Evolutionary conservation across 805 yeast genomes (phyloP).

Genomic region (Candida boleticola): DNA sequence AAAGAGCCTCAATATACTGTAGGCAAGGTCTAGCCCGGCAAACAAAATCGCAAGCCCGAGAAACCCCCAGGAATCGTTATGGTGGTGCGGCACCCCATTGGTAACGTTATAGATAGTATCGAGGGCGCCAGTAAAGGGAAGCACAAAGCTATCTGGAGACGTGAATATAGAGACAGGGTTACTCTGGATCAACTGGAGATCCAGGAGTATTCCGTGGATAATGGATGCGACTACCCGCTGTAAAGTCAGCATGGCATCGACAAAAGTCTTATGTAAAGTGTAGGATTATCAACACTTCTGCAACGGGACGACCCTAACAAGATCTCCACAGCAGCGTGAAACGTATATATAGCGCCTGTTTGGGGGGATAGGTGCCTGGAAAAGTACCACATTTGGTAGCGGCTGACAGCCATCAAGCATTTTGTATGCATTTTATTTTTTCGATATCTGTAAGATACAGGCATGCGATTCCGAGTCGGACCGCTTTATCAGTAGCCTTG

Average conservation of each 20-base stretch:
- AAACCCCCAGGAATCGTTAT: background rate
- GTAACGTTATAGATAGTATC: constrained; percentile 12
- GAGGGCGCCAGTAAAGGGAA: constrained; percentile 23
- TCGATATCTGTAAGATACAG: no score
- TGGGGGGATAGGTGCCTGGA: no score
- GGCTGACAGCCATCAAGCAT: no score
- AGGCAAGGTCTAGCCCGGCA: constrained; percentile 17
- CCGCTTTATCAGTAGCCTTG: no score
- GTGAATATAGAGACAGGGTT: constrained; percentile 17
- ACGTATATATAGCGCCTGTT: no score
- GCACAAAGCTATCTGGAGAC: constrained; percentile 22
- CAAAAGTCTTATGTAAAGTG: no score
- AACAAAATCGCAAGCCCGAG: constrained; percentile 3
- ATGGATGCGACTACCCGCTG: constrained; percentile 1
- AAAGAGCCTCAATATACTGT: constrained; percentile 14
- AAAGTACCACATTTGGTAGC: no score
- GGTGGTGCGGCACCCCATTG: constrained; percentile 1
- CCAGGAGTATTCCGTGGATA: background rate
- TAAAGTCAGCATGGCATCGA: constrained; percentile 6
- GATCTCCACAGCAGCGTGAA: no score
- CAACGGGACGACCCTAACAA: no score
- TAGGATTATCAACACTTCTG: no score
- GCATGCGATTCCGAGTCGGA: no score
- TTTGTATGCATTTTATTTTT: no score
- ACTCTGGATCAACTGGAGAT: background rate